These are phyloP conservation scores for Mycosphaerella arachidis DNA, from an alignment of 2,329 filamentous ascomycete genomes.

Conservation along the genomic window DNA sequence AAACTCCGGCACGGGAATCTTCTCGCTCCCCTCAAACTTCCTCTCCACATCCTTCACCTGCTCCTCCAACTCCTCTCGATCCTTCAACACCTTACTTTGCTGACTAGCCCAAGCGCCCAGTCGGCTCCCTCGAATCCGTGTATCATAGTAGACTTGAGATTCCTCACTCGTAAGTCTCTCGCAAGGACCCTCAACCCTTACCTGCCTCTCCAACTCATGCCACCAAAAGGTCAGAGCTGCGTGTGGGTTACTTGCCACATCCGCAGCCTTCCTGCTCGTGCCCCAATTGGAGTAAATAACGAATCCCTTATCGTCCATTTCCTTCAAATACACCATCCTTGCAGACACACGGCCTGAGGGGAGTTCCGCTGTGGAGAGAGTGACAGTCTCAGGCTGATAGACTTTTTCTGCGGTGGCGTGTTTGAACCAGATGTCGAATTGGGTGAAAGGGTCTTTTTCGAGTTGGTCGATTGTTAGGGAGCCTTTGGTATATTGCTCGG, in stretches of 20 bases:
- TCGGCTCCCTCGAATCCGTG: slow-evolving; percentile 69
- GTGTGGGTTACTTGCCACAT: slow-evolving; percentile 69
- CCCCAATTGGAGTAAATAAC: slow-evolving; percentile 93
- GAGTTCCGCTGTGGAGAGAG: slow-evolving; percentile 75
- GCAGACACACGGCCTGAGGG: slow-evolving; percentile 80
- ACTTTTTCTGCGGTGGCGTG: slow-evolving; percentile 60
- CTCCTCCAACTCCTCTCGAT: slow-evolving; percentile 67
- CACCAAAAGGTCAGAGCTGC: slow-evolving; percentile 89
- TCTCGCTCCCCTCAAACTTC: slow-evolving; percentile 67
- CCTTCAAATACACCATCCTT: slow-evolving; percentile 90
- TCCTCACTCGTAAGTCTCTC: slow-evolving; percentile 66
- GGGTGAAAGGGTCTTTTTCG: slow-evolving; percentile 61
- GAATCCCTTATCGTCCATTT: slow-evolving; percentile 77
- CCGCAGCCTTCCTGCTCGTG: slow-evolving; percentile 63
- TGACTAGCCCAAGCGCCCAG: slow-evolving; percentile 91
- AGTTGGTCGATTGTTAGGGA: slow-evolving; percentile 61
- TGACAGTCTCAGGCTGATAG: slow-evolving; percentile 81
- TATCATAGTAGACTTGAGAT: slow-evolving; percentile 63
- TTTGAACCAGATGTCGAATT: slow-evolving; percentile 89
- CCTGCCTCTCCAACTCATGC: slow-evolving; percentile 79
- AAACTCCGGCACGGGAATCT: slow-evolving; percentile 86
- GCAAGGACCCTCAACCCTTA: slow-evolving; percentile 76
- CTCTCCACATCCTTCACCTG: slow-evolving; percentile 73
- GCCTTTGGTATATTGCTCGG: slow-evolving; percentile 69
- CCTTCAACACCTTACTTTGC: slow-evolving; percentile 73